These are phyloP conservation scores for Trichoderma pleuroti DNA, from an alignment of 2,329 filamentous ascomycete genomes.

Conservation along the genomic window DNA sequence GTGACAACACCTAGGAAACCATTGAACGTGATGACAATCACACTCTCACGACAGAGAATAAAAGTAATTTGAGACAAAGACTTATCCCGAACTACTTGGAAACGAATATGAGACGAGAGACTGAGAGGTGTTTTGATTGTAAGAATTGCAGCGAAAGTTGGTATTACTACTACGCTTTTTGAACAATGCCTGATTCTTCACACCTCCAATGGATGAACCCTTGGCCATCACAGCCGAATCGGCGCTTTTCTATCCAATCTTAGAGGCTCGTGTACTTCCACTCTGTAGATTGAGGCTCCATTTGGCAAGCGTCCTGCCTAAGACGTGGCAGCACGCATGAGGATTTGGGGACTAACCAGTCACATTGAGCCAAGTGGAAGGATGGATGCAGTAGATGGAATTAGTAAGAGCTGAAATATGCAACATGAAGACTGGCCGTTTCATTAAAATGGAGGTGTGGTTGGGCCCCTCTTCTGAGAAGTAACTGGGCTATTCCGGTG, in stretches of 20 bases:
- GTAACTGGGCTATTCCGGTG: background rate
- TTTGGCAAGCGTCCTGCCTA: background rate
- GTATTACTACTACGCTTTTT: background rate
- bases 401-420: background rate
- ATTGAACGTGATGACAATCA: accelerated
- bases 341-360: background rate
- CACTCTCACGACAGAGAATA: background rate
- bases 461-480: background rate
- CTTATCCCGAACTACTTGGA: background rate
- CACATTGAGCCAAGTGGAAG: background rate
- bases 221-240: background rate
- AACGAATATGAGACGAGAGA: background rate
- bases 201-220: background rate
- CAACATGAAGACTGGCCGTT: background rate
- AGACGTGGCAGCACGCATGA: background rate
- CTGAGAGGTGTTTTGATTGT: background rate
- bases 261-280: background rate
- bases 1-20: background rate
- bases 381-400: background rate
- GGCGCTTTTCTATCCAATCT: background rate
- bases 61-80: background rate
- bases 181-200: background rate
- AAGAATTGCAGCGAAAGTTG: background rate
- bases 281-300: background rate
- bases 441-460: background rate